phyloP scores from a whole-genome alignment of 352 stramenopile species.

The Pythium aquatile region DNA sequence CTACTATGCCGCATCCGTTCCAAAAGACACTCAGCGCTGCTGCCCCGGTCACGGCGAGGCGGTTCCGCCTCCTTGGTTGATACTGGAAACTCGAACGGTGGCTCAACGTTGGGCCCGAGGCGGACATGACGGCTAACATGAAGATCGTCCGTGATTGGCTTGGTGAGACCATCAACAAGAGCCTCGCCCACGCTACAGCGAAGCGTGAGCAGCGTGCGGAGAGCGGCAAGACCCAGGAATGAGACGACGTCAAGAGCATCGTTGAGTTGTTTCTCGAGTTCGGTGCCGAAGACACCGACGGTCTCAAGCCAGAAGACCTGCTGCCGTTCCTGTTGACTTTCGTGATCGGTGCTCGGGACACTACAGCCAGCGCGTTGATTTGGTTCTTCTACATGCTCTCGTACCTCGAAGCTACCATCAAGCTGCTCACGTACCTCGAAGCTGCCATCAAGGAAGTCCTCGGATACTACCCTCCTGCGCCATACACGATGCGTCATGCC shows the following conservation, averaged over 20 bases:
- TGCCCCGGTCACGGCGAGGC: slow-evolving; percentile 31
- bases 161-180: slow-evolving; percentile 11
- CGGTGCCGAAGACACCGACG: slow-evolving; percentile 18
- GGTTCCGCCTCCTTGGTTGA: slow-evolving; percentile 43
- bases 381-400: slow-evolving; percentile 74
- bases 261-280: slow-evolving; percentile 21
- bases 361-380: slow-evolving; percentile 58
- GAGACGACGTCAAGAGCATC: slow-evolving; percentile 9
- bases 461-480: slow-evolving; percentile 54
- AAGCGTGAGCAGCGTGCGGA: not conserved
- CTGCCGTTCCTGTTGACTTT: slow-evolving; percentile 67
- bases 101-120: slow-evolving; percentile 42
- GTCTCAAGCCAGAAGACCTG: slow-evolving; percentile 50
- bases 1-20: slow-evolving; percentile 40
- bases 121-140: slow-evolving; percentile 26
- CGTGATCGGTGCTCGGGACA: slow-evolving; percentile 73
- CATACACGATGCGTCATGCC: slow-evolving; percentile 51
- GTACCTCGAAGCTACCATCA: slow-evolving; percentile 53
- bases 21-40: slow-evolving; percentile 40
- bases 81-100: slow-evolving; percentile 56
- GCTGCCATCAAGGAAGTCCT: slow-evolving; percentile 58
- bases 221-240: slow-evolving; percentile 5
- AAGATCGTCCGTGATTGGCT: slow-evolving; percentile 41
- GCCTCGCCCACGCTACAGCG: not conserved
- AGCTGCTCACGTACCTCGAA: slow-evolving; percentile 49